Base-by-base conservation (phyloP, 192 early-diverging fungal genomes). In the Helicostylum pulchrum region DNA sequence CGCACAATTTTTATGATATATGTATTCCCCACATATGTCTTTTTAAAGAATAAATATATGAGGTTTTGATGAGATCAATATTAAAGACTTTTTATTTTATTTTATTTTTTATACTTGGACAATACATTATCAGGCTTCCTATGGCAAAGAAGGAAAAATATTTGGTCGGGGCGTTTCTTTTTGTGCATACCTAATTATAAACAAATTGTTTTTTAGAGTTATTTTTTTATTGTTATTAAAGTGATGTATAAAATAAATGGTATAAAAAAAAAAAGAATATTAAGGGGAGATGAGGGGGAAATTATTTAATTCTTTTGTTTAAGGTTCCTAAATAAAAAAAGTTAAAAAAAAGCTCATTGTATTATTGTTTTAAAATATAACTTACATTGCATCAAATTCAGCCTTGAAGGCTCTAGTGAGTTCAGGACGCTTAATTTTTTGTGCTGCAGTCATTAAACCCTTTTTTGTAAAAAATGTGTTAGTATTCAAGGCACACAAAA, bases 361-460 rank as follows among this genome's bases (percentile, higher is more conserved):
- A 44, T 5, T 21, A 44, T n/a, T n/a, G n/a, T n/a, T n/a, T n/a
- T 45, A 26, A 26, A 26, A 26, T 43, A 14, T 7, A 62, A 66
- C 65, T 56, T 80, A 83, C 71, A 81, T 76, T 6, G 30, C 54
- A 71, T 79, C 80, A 66, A 94, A 77, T 60, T 89, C 59, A 2
- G 47, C 10, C 57, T 83, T 79, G 76, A 91, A 90, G 20, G 65
- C 73, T 58, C 85, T 77, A 56, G 74, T 73, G 43, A 98, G 88
- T 45, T 84, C 91, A 26, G 82, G 83, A 43, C 96, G 86, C 56
- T 93, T 88, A 54, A 97, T 73, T 79, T 97, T 97, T 78, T 88
- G 89, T 14, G 94, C 93, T 14, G 94, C 90, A 31, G 96, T 98
- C 75, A 93, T 77, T 62, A 88, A 66, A 10, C 84, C 87, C 70